Conservation (phyloP, 352 stramenopile species). For the Pythium chondricola region DNA sequence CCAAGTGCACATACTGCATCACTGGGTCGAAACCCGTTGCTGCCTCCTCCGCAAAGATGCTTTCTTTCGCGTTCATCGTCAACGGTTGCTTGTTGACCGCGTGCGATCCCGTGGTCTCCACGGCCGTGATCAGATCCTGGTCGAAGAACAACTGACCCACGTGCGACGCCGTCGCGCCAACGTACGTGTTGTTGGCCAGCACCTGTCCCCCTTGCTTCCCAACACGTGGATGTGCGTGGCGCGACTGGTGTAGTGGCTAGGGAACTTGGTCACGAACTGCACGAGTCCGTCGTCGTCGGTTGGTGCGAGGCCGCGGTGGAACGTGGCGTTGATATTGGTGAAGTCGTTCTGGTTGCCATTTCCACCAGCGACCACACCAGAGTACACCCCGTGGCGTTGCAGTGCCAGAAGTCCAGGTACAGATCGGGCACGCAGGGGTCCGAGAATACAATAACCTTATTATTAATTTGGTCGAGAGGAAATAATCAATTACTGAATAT, state of each 20-base stretch:
- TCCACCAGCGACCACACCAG: not conserved
- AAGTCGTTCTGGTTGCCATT: not conserved
- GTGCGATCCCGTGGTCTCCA: not conserved
- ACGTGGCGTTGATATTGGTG: conserved; percentile 3
- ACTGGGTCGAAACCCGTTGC: conserved; percentile 23
- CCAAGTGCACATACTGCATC: conserved; percentile 24
- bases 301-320: not conserved
- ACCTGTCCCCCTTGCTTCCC: not conserved
- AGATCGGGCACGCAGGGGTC: no score
- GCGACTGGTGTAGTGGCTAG: conserved; percentile 2
- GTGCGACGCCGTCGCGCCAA: not conserved
- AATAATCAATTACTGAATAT: no score
- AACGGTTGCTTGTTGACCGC: conserved; percentile 19
- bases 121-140: not conserved
- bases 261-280: conserved; percentile 6
- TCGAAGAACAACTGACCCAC: conserved; percentile 5
- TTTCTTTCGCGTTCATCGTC: conserved; percentile 18
- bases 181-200: conserved; percentile 5
- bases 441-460: no score
- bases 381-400: conserved; percentile 5
- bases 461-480: no score
- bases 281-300: not conserved
- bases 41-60: conserved; percentile 15
- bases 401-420: conserved; percentile 9
- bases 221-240: conserved; percentile 2